Conservation (phyloP, 2,329 filamentous ascomycete species). For the Pyricularia sp. region DNA sequence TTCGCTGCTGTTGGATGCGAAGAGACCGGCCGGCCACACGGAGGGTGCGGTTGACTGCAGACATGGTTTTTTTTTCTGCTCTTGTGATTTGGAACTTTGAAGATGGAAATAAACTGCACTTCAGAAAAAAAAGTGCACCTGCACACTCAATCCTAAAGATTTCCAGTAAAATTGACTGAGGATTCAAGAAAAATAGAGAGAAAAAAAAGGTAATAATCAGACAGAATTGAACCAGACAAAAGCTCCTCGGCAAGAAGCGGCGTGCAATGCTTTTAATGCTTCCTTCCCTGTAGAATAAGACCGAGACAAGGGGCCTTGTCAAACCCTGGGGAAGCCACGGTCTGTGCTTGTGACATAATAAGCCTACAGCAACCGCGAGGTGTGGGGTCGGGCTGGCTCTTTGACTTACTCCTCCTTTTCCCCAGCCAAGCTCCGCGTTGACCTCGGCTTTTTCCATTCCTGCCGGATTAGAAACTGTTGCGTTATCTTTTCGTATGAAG, state of each 20-base stretch:
- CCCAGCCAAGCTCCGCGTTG: background rate
- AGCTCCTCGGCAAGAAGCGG: background rate
- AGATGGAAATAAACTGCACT: background rate
- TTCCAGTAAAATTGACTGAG: background rate
- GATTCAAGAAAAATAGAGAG: background rate
- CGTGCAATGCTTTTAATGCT: background rate
- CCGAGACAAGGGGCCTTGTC: background rate
- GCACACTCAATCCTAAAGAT: background rate
- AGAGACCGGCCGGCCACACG: constrained; percentile 4
- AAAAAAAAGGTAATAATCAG: background rate
- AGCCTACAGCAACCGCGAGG: background rate
- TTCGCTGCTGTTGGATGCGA: constrained; percentile 4
- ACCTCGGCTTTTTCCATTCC: background rate
- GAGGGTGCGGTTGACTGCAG: constrained; percentile 3
- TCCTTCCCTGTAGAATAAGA: background rate
- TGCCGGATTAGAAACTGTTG: background rate
- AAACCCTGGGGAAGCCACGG: background rate
- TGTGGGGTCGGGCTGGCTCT: background rate
- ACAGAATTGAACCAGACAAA: background rate
- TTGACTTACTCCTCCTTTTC: background rate
- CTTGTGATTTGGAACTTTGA: background rate
- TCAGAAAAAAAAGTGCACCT: background rate
- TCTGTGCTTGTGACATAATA: background rate
- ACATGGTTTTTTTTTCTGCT: constrained; percentile 1
- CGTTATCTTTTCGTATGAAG: too few relatives aligned